phyloP scores from a whole-genome alignment of 2,329 filamentous ascomycete species.

The Ophiostoma sp. region DNA sequence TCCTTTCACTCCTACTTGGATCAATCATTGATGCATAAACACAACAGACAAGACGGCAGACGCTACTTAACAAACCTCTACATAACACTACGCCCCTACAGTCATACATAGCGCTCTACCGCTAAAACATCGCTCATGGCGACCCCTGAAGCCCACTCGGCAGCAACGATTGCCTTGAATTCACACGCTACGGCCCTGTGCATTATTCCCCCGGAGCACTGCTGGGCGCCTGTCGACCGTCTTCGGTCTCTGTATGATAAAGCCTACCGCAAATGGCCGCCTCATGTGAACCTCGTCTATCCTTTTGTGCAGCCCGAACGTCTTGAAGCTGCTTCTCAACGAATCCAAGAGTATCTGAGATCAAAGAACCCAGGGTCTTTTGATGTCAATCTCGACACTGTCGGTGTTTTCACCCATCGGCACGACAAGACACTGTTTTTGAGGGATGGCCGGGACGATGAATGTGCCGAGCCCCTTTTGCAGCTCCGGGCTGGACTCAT shows the following conservation, averaged over 20 bases:
- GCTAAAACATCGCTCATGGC: background rate
- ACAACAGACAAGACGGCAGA: background rate
- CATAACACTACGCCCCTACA: background rate
- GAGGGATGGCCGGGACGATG: conserved; percentile 30
- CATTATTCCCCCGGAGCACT: conserved; percentile 48
- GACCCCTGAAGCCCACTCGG: background rate
- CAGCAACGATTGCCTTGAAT: conserved; percentile 21
- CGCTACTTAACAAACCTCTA: background rate
- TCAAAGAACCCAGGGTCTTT: background rate
- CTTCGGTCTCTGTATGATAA: conserved; percentile 60
- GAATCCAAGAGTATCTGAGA: conserved; percentile 37
- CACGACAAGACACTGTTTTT: conserved; percentile 49
- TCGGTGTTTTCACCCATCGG: conserved; percentile 46
- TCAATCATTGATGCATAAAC: background rate
- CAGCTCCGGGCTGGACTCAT: conserved; percentile 37
- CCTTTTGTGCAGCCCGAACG: conserved; percentile 53
- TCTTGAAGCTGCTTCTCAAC: conserved; percentile 42
- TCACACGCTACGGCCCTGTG: conserved; percentile 58
- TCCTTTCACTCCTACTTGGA: background rate
- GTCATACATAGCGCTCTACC: background rate
- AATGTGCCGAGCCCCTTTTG: conserved; percentile 28
- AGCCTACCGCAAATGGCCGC: conserved; percentile 57
- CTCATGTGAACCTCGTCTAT: conserved; percentile 62
- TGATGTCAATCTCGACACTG: conserved; percentile 37
- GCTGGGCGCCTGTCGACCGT: conserved; percentile 47